Base-by-base conservation (phyloP, 768 basidiomycete genomes). In the Mycena pura region DNA sequence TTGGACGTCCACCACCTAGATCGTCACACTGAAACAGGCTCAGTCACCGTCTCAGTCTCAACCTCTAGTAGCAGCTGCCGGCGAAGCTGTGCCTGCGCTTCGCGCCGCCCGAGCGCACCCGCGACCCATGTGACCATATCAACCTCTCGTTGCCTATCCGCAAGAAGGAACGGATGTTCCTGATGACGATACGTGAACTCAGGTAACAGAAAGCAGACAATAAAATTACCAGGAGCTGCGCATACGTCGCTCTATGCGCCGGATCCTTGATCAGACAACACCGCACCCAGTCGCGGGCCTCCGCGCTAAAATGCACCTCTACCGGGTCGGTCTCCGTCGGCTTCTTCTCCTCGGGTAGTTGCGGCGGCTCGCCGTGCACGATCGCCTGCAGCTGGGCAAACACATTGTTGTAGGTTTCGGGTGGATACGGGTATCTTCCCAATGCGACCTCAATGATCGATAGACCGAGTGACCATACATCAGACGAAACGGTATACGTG, bases 351-450 rank as follows among this genome's bases (percentile, higher is more conserved):
- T 84, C 85, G 0, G 96, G 96, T 29, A 99, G 77, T 32, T 86
- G 87, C 5, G 96, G 96, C 10, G 95, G 91, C 56, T 95, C 92
- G 0, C 95, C 96, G 64, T 97, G 89, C 3, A 99, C 95, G 63
- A 99, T 99, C 4, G 96, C 96, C n/a, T 90, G 93, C 38, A 86
- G 67, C 70, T 99, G 96, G 2, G 96, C 96, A 76, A 99, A 97
- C 15, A 98, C 95, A 73, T 98, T 98, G 59, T 88, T 86, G 73
- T 97, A 99, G 7, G 95, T 96, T 78, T 99, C 96, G 25, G 96
- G 96, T 28, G 96, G 96, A 71, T 97, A 99, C 2, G 96, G 96
- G 74, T 99, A 99, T 70, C 86, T 75, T 70, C 91, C 96, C 69
- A 92, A 82, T 3, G 91, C 93, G 64, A 96, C 88, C 75, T 99